phyloP scores from a whole-genome alignment of 1,284 basidiomycete species.

The Cryptococcus deneoformans region DNA sequence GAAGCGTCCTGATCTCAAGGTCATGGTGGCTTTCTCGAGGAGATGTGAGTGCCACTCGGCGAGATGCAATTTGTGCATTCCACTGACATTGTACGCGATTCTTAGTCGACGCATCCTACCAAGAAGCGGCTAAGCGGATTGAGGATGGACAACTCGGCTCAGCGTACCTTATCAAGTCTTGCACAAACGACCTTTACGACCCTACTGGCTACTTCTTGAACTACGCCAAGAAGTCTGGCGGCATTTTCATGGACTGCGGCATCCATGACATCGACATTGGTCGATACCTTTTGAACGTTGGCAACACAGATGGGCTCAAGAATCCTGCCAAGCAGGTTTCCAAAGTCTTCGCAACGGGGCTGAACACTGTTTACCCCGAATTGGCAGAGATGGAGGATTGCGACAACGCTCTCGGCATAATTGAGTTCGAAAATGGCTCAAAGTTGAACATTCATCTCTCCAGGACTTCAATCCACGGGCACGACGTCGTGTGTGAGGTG shows the following conservation, averaged over 20 bases:
- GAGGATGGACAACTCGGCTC: constrained; percentile 21
- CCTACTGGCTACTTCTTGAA: constrained; percentile 32
- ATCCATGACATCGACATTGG: constrained; percentile 39
- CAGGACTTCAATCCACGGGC: constrained; percentile 27
- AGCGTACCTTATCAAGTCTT: constrained; percentile 23
- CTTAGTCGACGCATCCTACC: constrained; percentile 32
- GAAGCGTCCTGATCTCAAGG: constrained; percentile 22
- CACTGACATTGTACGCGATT: background rate
- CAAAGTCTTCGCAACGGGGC: constrained; percentile 24
- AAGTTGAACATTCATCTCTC: constrained; percentile 20
- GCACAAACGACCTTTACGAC: constrained; percentile 33
- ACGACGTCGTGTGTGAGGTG: constrained; percentile 27
- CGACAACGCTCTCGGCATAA: constrained; percentile 27
- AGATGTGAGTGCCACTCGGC: constrained; percentile 25
- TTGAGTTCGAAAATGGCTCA: constrained; percentile 20
- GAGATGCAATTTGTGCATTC: background rate
- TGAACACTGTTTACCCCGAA: constrained; percentile 26
- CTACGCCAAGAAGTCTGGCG: constrained; percentile 29
- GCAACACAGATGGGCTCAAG: background rate
- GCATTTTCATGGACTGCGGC: constrained; percentile 35
- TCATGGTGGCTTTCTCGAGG: constrained; percentile 34
- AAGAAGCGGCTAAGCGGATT: constrained; percentile 18
- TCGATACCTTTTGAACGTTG: constrained; percentile 23
- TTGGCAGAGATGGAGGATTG: constrained; percentile 23
- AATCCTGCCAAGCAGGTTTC: constrained; percentile 19